Conservation (phyloP, 2,329 filamentous ascomycete species). For the Beauveria australis region DNA sequence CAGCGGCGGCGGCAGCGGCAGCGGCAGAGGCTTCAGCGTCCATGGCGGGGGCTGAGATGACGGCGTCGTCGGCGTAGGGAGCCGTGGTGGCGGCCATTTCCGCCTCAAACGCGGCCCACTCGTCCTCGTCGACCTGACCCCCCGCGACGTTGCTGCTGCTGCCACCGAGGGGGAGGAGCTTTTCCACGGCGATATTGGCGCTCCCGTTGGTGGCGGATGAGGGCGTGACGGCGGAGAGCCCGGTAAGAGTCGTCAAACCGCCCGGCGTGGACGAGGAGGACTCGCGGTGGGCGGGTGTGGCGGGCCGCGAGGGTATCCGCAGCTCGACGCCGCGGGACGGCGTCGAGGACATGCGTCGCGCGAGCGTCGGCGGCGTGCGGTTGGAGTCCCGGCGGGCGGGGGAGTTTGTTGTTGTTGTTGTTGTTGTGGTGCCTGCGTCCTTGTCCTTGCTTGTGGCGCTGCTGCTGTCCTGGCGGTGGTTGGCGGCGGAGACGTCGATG, state of each 20-base stretch:
- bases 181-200: not conserved
- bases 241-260: constrained; percentile 13
- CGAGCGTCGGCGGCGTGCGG: constrained; percentile 34
- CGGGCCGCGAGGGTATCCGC: constrained; percentile 55
- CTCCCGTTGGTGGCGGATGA: not conserved
- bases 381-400: constrained; percentile 17
- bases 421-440: constrained; percentile 6
- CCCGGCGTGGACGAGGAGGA: constrained; percentile 34
- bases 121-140: constrained; percentile 54
- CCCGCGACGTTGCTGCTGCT: constrained; percentile 4
- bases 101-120: constrained; percentile 82
- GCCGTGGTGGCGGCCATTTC: constrained; percentile 53
- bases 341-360: constrained; percentile 41
- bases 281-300: constrained; percentile 44
- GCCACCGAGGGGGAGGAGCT: constrained; percentile 4
- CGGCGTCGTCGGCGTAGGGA: constrained; percentile 38
- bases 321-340: constrained; percentile 51
- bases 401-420: constrained; percentile 10
- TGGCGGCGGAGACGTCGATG: constrained; percentile 10
- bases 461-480: not conserved
- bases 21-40: constrained; percentile 54
- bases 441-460: constrained; percentile 13
- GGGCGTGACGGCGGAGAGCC: constrained; percentile 11
- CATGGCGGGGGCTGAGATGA: constrained; percentile 62
- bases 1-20: constrained; percentile 31